Conservation (phyloP, 1,139 yeast genomes). For the Nematodospora anomalae region DNA sequence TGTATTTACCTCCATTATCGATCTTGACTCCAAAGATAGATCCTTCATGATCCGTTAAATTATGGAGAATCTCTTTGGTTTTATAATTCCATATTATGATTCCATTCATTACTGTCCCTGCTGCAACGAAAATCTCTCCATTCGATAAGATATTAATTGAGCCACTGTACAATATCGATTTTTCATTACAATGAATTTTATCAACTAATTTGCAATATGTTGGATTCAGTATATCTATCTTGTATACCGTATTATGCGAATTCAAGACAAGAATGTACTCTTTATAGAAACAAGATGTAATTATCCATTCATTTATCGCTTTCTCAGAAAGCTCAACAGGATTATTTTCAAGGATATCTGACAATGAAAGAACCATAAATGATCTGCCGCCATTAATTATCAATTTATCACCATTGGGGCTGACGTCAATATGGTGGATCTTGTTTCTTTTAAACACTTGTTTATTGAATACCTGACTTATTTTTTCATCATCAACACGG, state of each 20-base stretch:
- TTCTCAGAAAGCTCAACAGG: conserved; percentile 34
- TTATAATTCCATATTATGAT: conserved; percentile 72
- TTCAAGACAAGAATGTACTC: conserved; percentile 57
- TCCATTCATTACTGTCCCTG: conserved; percentile 94
- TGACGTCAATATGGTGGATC: conserved; percentile 67
- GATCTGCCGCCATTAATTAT: conserved; percentile 77
- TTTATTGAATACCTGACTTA: conserved; percentile 37
- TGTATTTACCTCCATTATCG: conserved; percentile 52
- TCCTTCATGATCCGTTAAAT: conserved; percentile 78
- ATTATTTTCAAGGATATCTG: conserved; percentile 19
- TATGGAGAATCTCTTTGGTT: conserved; percentile 47
- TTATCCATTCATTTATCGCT: conserved; percentile 76
- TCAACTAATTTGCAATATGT: conserved; percentile 29
- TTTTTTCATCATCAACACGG: conserved; percentile 34
- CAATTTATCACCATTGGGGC: conserved; percentile 29
- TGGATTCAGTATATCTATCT: conserved; percentile 41
- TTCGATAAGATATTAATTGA: conserved; percentile 51
- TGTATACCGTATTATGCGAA: conserved; percentile 74
- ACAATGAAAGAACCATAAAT: conserved; percentile 41
- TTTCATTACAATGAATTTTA: conserved; percentile 60
- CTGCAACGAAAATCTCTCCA: conserved; percentile 59
- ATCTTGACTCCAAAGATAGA: conserved; percentile 81
- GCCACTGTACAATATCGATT: conserved; percentile 87
- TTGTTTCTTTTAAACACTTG: conserved; percentile 68
- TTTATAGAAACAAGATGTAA: conserved; percentile 52